Percentiles rank a stretch among this genome's conserved stretches.
Evolutionary conservation across 441 rosid genomes (phyloP).

Genomic region (Theobroma grandiflorum): DNA sequence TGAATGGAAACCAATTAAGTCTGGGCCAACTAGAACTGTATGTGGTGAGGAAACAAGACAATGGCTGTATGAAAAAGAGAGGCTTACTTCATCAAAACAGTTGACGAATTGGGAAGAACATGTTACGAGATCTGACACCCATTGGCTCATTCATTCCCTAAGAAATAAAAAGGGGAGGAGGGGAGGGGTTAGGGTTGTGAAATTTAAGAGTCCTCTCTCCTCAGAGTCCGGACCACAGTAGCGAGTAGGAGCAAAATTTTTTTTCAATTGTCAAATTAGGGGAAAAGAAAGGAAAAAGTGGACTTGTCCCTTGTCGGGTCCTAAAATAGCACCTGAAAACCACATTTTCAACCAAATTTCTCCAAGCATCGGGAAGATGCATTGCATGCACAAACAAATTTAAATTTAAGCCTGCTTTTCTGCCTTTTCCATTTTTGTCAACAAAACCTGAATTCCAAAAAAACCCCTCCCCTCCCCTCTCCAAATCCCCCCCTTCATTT

Average conservation of each 20-base stretch:
- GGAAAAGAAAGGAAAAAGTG: constrained; percentile 33
- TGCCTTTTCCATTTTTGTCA: neutral
- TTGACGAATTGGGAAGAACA: constrained; percentile 26
- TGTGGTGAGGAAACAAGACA: neutral
- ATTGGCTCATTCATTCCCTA: constrained; percentile 17
- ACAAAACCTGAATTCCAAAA: neutral
- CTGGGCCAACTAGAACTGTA: neutral
- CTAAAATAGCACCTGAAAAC: constrained; percentile 24
- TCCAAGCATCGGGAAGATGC: constrained; percentile 33
- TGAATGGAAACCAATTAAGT: too few species aligned
- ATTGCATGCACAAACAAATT: too few species aligned
- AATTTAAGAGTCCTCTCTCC: constrained; percentile 34
- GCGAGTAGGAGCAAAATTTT: constrained; percentile 12
- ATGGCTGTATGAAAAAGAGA: too few species aligned
- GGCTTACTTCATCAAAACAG: neutral
- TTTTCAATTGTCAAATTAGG: constrained; percentile 26
- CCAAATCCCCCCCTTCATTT: too few species aligned
- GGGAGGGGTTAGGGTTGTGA: constrained; percentile 25
- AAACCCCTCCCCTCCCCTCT: too few species aligned
- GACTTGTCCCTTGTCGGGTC: constrained; percentile 34
- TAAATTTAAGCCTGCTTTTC: neutral
- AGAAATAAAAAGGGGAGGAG: neutral
- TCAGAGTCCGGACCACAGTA: constrained; percentile 31
- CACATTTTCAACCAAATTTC: constrained; percentile 8
- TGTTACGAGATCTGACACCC: constrained; percentile 38